phyloP scores from a whole-genome alignment of 805 yeast species.

The Candida orba region DNA sequence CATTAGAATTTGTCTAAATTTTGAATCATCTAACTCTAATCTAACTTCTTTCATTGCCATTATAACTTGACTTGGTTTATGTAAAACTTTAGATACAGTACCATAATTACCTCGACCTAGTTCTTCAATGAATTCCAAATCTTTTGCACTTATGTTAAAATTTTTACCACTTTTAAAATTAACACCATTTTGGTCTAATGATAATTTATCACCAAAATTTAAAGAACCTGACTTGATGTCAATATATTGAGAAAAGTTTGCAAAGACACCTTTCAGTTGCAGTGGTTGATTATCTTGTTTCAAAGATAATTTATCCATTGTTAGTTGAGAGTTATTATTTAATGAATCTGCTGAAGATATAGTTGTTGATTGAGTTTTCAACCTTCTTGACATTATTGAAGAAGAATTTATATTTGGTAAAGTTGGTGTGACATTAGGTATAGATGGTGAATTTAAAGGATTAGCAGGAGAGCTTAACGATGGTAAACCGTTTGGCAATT shows the following conservation, averaged over 20 bases:
- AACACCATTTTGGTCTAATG: constrained; percentile 85
- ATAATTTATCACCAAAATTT: constrained; percentile 89
- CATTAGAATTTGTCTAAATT: constrained; percentile 91
- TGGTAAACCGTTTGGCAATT: constrained; percentile 82
- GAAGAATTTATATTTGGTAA: constrained; percentile 2
- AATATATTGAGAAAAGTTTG: constrained; percentile 77
- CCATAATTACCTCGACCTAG: constrained; percentile 96
- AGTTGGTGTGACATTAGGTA: neutral
- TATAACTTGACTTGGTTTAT: constrained; percentile 82
- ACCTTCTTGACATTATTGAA: constrained; percentile 7
- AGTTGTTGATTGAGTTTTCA: constrained; percentile 5
- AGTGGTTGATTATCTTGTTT: constrained; percentile 7
- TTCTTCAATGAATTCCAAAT: constrained; percentile 75
- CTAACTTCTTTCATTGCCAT: constrained; percentile 99
- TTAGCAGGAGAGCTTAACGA: constrained; percentile 20
- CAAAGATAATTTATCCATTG: too few species aligned
- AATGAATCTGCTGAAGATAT: constrained; percentile 1
- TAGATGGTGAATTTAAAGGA: constrained; percentile 9
- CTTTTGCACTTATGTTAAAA: constrained; percentile 80
- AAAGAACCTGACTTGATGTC: constrained; percentile 90
- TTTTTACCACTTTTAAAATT: constrained; percentile 85
- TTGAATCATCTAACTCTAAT: constrained; percentile 87
- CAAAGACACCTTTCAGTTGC: constrained; percentile 56
- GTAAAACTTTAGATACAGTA: constrained; percentile 86
- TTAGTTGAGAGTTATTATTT: neutral